Evolutionary conservation across 202 grass and related monocot species (phyloP).

Genomic region (Bolboschoenoplectus hybrid): DNA sequence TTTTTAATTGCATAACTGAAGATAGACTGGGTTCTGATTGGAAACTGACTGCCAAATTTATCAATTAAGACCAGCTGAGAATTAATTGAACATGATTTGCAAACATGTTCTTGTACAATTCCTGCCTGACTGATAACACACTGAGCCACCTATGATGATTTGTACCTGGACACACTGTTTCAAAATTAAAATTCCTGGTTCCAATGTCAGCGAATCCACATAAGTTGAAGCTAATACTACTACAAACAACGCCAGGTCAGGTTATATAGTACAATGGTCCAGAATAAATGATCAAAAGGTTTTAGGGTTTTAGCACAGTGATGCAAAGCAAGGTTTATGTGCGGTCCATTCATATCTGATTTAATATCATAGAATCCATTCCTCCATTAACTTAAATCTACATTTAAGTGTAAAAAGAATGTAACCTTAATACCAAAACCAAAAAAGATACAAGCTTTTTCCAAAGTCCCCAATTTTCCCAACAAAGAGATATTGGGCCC

Average conservation of each 20-base stretch:
- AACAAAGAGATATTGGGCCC: not conserved
- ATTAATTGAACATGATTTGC: not conserved
- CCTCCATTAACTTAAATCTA: not conserved
- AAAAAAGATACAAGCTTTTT: not conserved
- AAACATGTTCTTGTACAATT: not conserved
- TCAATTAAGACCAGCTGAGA: not conserved
- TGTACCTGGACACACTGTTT: not conserved
- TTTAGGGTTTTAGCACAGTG: constrained; percentile 30
- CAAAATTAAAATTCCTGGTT: not conserved
- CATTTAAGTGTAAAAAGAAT: not conserved
- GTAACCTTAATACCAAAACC: not conserved
- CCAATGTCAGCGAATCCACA: not conserved
- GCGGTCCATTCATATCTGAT: not conserved
- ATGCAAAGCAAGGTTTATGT: not conserved
- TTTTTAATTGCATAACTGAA: constrained; percentile 16
- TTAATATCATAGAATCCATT: not conserved
- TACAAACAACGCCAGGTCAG: not conserved
- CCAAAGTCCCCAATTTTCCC: not conserved
- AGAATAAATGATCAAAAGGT: not conserved
- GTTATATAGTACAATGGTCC: not conserved
- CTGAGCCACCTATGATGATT: no score
- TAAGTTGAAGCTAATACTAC: not conserved
- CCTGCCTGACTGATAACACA: not conserved
- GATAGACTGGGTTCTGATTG: not conserved
- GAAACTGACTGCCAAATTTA: not conserved